Conservation (phyloP, 2,329 filamentous ascomycete species). For the Arthrobotrys megalospora region DNA sequence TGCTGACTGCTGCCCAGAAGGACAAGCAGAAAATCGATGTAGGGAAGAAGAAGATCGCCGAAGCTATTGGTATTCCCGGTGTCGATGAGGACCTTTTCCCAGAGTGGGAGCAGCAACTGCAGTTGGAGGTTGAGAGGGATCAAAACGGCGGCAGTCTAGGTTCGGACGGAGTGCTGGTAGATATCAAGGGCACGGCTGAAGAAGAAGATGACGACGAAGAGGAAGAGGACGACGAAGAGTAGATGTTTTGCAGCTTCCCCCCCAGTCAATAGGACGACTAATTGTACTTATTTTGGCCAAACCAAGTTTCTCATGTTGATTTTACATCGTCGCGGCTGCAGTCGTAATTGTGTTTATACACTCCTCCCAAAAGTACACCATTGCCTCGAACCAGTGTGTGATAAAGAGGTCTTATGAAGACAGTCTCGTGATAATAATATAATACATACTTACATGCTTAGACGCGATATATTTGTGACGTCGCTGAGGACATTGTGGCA, state of each 20-base stretch:
- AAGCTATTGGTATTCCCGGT: conserved; percentile 85
- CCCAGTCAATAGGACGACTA: conserved; percentile 1
- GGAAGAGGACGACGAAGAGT: conserved; percentile 62
- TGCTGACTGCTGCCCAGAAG: conserved; percentile 76
- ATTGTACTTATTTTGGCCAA: conserved; percentile 44
- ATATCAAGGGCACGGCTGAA: conserved; percentile 67
- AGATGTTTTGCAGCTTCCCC: conserved; percentile 21
- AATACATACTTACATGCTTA: too few species aligned
- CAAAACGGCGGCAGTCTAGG: conserved; percentile 65
- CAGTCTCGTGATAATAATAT: too few species aligned
- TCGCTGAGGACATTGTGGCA: conserved; percentile 7
- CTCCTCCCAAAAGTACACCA: not conserved
- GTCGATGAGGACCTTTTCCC: conserved; percentile 92
- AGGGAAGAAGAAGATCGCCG: conserved; percentile 82
- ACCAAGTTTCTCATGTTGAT: conserved; percentile 18
- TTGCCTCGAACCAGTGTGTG: too few species aligned
- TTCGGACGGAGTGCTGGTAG: conserved; percentile 68
- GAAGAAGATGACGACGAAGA: conserved; percentile 64
- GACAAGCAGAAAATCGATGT: conserved; percentile 71
- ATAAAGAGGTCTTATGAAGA: not conserved
- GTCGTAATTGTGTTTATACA: conserved; percentile 11
- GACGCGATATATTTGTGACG: not conserved
- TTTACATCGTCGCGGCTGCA: conserved; percentile 14
- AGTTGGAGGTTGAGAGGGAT: conserved; percentile 79
- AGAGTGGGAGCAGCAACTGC: conserved; percentile 93